Percentiles rank a stretch among this genome's conserved stretches.
These are phyloP conservation scores for Kingdonia uniflora DNA, from an alignment of 164 flowering plant species.

Conservation along the genomic window DNA sequence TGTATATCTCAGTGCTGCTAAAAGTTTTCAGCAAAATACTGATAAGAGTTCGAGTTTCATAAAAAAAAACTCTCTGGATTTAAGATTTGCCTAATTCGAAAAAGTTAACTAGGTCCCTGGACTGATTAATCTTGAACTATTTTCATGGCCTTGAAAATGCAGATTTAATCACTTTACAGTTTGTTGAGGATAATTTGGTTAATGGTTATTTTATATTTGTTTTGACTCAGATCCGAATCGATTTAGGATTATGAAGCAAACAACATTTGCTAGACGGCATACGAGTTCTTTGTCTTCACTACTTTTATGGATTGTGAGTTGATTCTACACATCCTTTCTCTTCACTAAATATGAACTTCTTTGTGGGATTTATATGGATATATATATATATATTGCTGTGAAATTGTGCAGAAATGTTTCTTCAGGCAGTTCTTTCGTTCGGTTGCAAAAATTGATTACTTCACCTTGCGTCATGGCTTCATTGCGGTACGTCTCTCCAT, in stretches of 20 bases:
- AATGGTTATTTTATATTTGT: too few species aligned
- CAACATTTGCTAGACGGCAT: slow-evolving; percentile 52
- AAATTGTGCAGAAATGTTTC: slow-evolving; percentile 10
- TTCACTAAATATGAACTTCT: not conserved
- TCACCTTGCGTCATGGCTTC: slow-evolving; percentile 69
- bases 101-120: too few species aligned
- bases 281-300: slow-evolving; percentile 18
- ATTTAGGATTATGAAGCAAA: slow-evolving; percentile 44
- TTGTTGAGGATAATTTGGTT: not conserved
- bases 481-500: slow-evolving; percentile 33
- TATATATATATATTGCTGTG: not conserved
- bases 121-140: too few species aligned
- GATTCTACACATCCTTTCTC: not conserved
- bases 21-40: too few species aligned
- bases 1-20: too few species aligned
- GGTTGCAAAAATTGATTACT: slow-evolving; percentile 58
- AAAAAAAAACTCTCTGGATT: too few species aligned
- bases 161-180: not conserved
- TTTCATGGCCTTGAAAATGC: too few species aligned
- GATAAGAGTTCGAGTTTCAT: too few species aligned
- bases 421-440: slow-evolving; percentile 60
- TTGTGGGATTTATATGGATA: not conserved
- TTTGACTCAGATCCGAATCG: slow-evolving; percentile 41
- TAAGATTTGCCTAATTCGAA: not conserved
- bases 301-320: slow-evolving; percentile 48